Percentiles rank a stretch among this genome's conserved stretches.
Conservation (phyloP, 495 filamentous ascomycete species). For the Corynascus novoguineensis region DNA sequence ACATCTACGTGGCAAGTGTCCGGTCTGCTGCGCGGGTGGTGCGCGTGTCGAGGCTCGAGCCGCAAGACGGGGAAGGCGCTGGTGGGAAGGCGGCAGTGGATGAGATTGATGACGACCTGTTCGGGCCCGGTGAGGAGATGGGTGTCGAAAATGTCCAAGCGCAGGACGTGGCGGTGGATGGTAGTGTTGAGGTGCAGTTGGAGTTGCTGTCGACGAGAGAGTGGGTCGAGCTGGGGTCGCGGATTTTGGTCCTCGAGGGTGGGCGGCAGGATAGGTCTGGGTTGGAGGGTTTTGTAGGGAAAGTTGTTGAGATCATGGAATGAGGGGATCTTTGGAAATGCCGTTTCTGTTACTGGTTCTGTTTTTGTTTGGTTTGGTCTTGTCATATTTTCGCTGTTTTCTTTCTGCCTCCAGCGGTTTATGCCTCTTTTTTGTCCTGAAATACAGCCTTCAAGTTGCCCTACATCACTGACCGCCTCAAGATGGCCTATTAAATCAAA, state of each 20-base stretch:
- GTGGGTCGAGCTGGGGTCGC: slow-evolving; percentile 77
- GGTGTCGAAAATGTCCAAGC: slow-evolving; percentile 32
- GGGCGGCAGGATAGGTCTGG: slow-evolving; percentile 55
- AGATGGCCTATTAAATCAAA: not conserved
- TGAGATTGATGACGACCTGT: slow-evolving; percentile 56
- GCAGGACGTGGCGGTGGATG: slow-evolving; percentile 30
- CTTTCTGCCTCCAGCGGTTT: not conserved
- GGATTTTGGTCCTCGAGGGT: slow-evolving; percentile 63
- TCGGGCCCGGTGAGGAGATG: slow-evolving; percentile 56
- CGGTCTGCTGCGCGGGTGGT: slow-evolving; percentile 68
- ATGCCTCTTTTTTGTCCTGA: not conserved
- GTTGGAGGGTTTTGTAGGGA: slow-evolving; percentile 61
- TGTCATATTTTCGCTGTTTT: not conserved
- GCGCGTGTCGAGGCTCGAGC: slow-evolving; percentile 29
- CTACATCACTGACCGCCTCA: not conserved
- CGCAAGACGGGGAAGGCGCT: not conserved
- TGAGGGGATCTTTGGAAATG: slow-evolving; percentile 23
- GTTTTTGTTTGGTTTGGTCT: not conserved
- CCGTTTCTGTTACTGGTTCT: not conserved
- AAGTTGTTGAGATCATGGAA: slow-evolving; percentile 51
- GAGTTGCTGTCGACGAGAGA: slow-evolving; percentile 70
- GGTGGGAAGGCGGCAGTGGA: slow-evolving; percentile 26
- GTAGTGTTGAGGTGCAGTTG: slow-evolving; percentile 62
- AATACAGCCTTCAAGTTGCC: not conserved
- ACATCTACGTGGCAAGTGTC: slow-evolving; percentile 83